A percentile compares a stretch with the other conserved stretches of the same genome.
Evolutionary conservation across 108 stramenopile genomes (phyloP).

Genomic region (Skeletonema tropicum): DNA sequence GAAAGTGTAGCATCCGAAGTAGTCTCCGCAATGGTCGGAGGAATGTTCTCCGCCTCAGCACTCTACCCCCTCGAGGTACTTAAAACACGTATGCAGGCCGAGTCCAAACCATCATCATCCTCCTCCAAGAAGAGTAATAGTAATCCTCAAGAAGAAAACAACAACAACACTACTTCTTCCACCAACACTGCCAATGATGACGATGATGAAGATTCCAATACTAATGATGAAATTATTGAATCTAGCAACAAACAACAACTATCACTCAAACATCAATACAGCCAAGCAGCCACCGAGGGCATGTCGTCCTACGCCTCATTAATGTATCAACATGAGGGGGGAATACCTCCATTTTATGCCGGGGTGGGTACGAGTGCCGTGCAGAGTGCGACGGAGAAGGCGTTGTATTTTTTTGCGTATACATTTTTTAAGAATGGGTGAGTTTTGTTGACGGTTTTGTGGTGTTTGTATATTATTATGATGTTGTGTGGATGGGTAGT

Average conservation of each 20-base stretch:
- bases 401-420: slow-evolving; percentile 91
- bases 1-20: slow-evolving; percentile 61
- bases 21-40: slow-evolving; percentile 66
- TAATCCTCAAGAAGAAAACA: not conserved
- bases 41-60: slow-evolving; percentile 70
- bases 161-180: too few relatives aligned
- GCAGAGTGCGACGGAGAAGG: slow-evolving; percentile 87
- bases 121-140: too few relatives aligned
- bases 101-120: slow-evolving; percentile 27
- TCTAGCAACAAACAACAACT: not conserved
- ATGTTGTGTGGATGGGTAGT: too few relatives aligned
- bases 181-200: not conserved
- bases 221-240: not conserved
- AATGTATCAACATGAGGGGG: slow-evolving; percentile 67
- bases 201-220: not conserved
- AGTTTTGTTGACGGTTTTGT: slow-evolving; percentile 13
- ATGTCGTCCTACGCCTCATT: slow-evolving; percentile 65
- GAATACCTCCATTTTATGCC: slow-evolving; percentile 58
- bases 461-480: slow-evolving; percentile 2
- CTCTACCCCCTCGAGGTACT: slow-evolving; percentile 86
- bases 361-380: slow-evolving; percentile 70
- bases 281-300: slow-evolving; percentile 11
- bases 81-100: slow-evolving; percentile 85
- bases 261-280: slow-evolving; percentile 7
- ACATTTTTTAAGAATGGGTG: slow-evolving; percentile 69